phyloP scores from a whole-genome alignment of 495 filamentous ascomycete species.

The Cudoniella acicularis region DNA sequence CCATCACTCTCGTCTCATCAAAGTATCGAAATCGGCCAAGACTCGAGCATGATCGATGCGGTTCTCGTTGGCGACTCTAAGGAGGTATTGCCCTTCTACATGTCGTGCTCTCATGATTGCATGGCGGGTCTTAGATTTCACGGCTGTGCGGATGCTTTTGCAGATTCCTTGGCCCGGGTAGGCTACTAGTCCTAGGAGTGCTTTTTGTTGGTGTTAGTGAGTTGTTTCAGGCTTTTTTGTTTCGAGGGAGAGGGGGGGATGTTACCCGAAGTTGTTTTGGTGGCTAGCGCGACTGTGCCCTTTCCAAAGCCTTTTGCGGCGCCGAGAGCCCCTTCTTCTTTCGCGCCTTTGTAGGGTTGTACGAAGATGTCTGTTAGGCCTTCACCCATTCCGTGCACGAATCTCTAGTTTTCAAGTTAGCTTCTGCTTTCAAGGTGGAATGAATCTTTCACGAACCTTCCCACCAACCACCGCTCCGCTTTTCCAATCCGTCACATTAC shows the following conservation, averaged over 20 bases:
- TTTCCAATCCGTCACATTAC: slow-evolving; percentile 34
- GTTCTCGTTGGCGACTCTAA: background rate
- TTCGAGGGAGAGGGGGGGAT: background rate
- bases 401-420: slow-evolving; percentile 2
- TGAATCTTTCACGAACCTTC: slow-evolving; percentile 8
- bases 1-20: background rate
- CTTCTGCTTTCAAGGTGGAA: background rate
- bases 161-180: background rate
- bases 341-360: slow-evolving; percentile 15
- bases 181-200: background rate
- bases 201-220: background rate
- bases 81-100: background rate
- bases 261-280: slow-evolving; percentile 16
- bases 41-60: background rate
- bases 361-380: slow-evolving; percentile 17
- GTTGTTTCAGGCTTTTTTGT: background rate
- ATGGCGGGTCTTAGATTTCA: background rate
- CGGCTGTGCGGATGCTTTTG: background rate
- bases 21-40: background rate
- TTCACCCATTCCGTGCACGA: slow-evolving; percentile 16
- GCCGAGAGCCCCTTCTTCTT: slow-evolving; percentile 15
- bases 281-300: slow-evolving; percentile 4
- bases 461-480: slow-evolving; percentile 31
- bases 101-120: background rate
- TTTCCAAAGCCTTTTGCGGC: slow-evolving; percentile 18